Evolutionary conservation across 2,329 filamentous ascomycete genomes (phyloP).

Genomic region (Onygenales sp.): DNA sequence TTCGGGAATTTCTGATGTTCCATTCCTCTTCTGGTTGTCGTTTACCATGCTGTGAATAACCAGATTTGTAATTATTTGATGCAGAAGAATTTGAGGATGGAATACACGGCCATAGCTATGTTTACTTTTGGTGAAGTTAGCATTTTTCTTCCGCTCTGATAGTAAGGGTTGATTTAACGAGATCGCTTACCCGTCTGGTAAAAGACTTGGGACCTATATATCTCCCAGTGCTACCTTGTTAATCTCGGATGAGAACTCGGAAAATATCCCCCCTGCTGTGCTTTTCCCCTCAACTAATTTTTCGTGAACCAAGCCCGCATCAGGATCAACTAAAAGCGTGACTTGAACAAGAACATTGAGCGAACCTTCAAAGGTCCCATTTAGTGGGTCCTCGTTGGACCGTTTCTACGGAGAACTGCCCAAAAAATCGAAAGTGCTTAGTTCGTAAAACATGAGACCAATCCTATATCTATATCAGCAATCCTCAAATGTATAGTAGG

Average conservation of each 20-base stretch:
- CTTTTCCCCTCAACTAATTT: not conserved
- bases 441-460: slow-evolving; percentile 9
- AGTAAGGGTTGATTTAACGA: not conserved
- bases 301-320: not conserved
- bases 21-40: not conserved
- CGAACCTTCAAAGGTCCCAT: not conserved
- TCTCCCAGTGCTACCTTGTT: not conserved
- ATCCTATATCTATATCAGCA: not conserved
- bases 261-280: not conserved
- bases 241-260: too few relatives aligned
- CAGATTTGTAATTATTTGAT: not conserved
- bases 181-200: not conserved
- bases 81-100: slow-evolving; percentile 1
- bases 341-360: not conserved
- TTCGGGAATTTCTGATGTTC: not conserved
- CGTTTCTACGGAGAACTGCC: slow-evolving; percentile 7
- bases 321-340: not conserved
- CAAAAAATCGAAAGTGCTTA: slow-evolving; percentile 5
- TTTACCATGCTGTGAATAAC: not conserved
- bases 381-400: not conserved
- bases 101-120: slow-evolving; percentile 1
- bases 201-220: not conserved
- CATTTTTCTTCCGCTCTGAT: not conserved
- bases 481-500: not conserved
- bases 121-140: not conserved